Evolutionary conservation across 306 rosid genomes (phyloP), one percentile per base, ranked within the genome.

Genomic region (Vigna trinervia): DNA sequence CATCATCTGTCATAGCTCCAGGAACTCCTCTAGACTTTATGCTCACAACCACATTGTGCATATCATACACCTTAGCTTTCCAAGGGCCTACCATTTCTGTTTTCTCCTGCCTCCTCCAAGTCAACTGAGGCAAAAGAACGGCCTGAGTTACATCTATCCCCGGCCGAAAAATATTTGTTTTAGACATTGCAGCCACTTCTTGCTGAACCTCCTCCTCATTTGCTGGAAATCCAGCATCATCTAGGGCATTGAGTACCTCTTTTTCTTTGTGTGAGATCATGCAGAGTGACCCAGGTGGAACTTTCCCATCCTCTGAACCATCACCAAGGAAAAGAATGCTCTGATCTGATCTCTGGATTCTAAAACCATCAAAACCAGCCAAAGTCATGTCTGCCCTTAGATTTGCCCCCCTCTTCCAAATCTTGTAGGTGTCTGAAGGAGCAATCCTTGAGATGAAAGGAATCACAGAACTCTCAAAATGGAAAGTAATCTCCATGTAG

Each of bases 351-450:
- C 99, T 94, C 85, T 95, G 97, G 60, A 95, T 95, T 80, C 92
- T 84, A 69, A 95, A 95, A 62, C 99, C 99, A 82, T 96, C 99
- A 47, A 96, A 96, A 47, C 99, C 99, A 0, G 99, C 97, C 89
- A 96, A 74, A 64, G 99, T 96, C 99, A 96, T 96, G 82, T 96
- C 99, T 28, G 98, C 98, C 72, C 99, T 89, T 70, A 96, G 84
- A 89, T 96, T 96, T 3, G 97, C 97, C 68, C 99, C 99, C 87
- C 91, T 86, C 83, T 96, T 96, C 99, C 99, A 96, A 80, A 96
- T 96, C 81, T 89, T 92, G 76, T 91, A 96, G 50, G 99, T 96
- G 76, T 96, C 99, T 0, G 99, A 96, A 71, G 99, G 99, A 20
- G 99, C 98, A 69, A 96, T 96, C 85, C 97, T 88, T 0, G 99